Percentiles rank a stretch among this genome's conserved stretches.
phyloP scores from a whole-genome alignment of 2,329 filamentous ascomycete genomes.

The Colletotrichum godetiae region DNA sequence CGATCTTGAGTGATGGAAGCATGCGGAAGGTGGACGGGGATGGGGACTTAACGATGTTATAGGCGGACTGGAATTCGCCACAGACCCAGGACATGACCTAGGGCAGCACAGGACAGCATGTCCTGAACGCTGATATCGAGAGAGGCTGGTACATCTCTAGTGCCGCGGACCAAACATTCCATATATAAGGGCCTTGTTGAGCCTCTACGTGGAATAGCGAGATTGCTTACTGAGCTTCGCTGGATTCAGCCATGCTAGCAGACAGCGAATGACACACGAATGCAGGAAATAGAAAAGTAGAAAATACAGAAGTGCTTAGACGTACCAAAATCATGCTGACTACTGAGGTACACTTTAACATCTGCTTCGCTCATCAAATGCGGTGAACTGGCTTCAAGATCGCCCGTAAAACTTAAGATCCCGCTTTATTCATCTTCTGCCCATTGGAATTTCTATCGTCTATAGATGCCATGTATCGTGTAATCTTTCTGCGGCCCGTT shows the following conservation, averaged over 20 bases:
- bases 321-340: not conserved
- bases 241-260: conserved; percentile 7
- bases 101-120: not conserved
- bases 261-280: not conserved
- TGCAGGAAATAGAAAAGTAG: not conserved
- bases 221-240: conserved; percentile 52
- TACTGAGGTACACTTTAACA: not conserved
- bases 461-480: conserved; percentile 66
- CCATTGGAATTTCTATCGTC: conserved; percentile 43
- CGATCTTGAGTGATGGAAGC: conserved; percentile 46
- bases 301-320: conserved; percentile 6
- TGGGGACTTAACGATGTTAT: conserved; percentile 45
- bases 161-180: conserved; percentile 23
- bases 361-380: too few relatives aligned
- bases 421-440: not conserved
- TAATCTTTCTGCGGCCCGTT: conserved; percentile 82
- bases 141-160: not conserved
- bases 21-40: conserved; percentile 45
- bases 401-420: too few relatives aligned
- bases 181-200: conserved; percentile 47
- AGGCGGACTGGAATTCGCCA: not conserved
- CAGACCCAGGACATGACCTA: not conserved
- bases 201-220: conserved; percentile 48
- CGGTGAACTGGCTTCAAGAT: too few relatives aligned
- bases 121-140: not conserved